Conservation (phyloP, 805 yeast species). For the Brettanomyces naardenensis region DNA sequence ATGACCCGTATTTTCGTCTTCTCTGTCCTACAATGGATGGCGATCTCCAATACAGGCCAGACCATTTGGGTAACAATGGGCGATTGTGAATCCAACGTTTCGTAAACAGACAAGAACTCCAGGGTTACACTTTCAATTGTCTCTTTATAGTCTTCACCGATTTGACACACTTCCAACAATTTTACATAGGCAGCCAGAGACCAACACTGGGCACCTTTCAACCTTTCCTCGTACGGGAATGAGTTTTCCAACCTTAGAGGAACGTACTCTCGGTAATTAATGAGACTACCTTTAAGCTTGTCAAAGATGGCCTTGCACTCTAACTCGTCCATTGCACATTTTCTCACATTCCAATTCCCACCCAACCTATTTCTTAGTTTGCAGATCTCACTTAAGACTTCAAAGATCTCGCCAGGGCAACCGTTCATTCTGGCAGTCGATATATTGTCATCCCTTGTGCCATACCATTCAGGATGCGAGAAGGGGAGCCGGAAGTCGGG, state of each 20-base stretch:
- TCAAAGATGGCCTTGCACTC: slow-evolving; percentile 19
- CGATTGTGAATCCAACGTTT: slow-evolving; percentile 35
- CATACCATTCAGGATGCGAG: slow-evolving; percentile 47
- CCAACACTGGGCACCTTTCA: slow-evolving; percentile 54
- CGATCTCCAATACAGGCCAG: slow-evolving; percentile 50
- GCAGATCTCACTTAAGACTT: slow-evolving; percentile 38
- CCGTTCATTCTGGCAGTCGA: slow-evolving; percentile 51
- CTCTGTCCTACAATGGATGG: slow-evolving; percentile 32
- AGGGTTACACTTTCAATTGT: slow-evolving; percentile 3
- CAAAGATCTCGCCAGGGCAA: slow-evolving; percentile 51
- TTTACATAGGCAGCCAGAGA: slow-evolving; percentile 30
- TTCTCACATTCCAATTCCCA: slow-evolving; percentile 6
- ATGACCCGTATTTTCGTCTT: slow-evolving; percentile 26
- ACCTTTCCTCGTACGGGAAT: slow-evolving; percentile 30
- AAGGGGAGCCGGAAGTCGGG: slow-evolving; percentile 50
- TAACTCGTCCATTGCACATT: slow-evolving; percentile 6
- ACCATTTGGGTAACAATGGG: slow-evolving; percentile 55
- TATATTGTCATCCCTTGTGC: slow-evolving; percentile 31
- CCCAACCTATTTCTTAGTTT: slow-evolving; percentile 24
- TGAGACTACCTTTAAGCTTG: slow-evolving; percentile 27
- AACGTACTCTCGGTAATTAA: slow-evolving; percentile 43
- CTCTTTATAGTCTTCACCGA: slow-evolving; percentile 3
- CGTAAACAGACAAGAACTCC: slow-evolving; percentile 42
- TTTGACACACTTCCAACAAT: slow-evolving; percentile 18
- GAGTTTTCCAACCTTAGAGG: slow-evolving; percentile 18